These are phyloP conservation scores for Lasiosphaeris hirsuta DNA, from an alignment of 495 filamentous ascomycete species.

Conservation along the genomic window DNA sequence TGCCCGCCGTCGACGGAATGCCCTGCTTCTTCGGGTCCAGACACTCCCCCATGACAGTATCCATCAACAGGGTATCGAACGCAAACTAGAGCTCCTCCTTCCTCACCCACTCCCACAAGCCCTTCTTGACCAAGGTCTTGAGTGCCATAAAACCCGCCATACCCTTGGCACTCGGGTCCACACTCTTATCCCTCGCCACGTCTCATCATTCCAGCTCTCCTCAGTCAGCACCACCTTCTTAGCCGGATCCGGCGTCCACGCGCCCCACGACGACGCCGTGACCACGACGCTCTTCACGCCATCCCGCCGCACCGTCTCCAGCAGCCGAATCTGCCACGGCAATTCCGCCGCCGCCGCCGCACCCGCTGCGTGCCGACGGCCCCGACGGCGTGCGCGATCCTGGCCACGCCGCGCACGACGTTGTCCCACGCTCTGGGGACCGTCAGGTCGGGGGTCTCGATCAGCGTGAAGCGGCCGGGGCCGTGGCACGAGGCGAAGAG, in stretches of 20 bases:
- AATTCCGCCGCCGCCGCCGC: constrained; percentile 23
- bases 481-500: constrained; percentile 27
- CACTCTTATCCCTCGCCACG: constrained; percentile 16
- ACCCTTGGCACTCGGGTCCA: constrained; percentile 18
- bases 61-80: constrained; percentile 33
- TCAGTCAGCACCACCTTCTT: constrained; percentile 23
- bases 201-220: constrained; percentile 31
- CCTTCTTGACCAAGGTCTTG: constrained; percentile 32
- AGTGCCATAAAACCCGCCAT: constrained; percentile 37
- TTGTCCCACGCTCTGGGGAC: constrained; percentile 14
- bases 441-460: constrained; percentile 27
- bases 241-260: constrained; percentile 27
- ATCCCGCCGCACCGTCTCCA: constrained; percentile 19
- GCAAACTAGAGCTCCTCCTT: constrained; percentile 25
- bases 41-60: constrained; percentile 32
- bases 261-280: constrained; percentile 33
- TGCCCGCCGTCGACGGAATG: constrained; percentile 30
- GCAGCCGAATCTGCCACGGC: constrained; percentile 25
- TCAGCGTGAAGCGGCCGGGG: constrained; percentile 21
- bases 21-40: constrained; percentile 30
- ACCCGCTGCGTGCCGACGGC: constrained; percentile 20
- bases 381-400: constrained; percentile 27
- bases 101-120: constrained; percentile 36
- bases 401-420: constrained; percentile 24
- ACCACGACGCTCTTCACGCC: constrained; percentile 28